These are phyloP conservation scores for Sutorius eximius DNA, from an alignment of 1,284 basidiomycete species.

Conservation along the genomic window DNA sequence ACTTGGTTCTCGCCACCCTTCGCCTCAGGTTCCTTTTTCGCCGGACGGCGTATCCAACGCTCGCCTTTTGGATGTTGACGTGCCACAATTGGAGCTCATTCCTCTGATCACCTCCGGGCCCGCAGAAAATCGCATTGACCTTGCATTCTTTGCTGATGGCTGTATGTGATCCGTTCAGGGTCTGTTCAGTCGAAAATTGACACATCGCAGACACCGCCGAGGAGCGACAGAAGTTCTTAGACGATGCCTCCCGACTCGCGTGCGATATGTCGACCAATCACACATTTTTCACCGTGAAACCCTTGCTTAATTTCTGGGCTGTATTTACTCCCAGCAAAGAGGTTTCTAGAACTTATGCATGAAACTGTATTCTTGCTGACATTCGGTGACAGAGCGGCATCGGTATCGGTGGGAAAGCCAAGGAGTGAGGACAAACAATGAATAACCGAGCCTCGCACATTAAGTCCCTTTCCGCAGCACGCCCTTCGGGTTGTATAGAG, in stretches of 20 bases:
- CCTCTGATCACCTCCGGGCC: slow-evolving; percentile 64
- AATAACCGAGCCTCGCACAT: not conserved
- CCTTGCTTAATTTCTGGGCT: slow-evolving; percentile 81
- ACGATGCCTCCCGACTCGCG: slow-evolving; percentile 67
- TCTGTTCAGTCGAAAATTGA: not conserved
- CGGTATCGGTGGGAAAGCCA: slow-evolving; percentile 66
- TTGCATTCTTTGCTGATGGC: slow-evolving; percentile 82
- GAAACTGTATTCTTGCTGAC: not conserved
- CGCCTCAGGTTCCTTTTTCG: slow-evolving; percentile 15
- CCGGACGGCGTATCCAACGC: not conserved
- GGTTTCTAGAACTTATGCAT: slow-evolving; percentile 37
- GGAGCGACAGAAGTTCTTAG: slow-evolving; percentile 67
- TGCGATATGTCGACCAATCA: slow-evolving; percentile 71
- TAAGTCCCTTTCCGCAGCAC: slow-evolving; percentile 47
- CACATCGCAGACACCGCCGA: slow-evolving; percentile 50
- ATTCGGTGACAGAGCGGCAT: slow-evolving; percentile 62
- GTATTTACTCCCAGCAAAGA: slow-evolving; percentile 75
- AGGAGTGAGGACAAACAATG: slow-evolving; percentile 48
- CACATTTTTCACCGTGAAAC: slow-evolving; percentile 74
- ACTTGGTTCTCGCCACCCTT: not conserved
- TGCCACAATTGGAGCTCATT: slow-evolving; percentile 54
- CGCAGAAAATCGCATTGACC: slow-evolving; percentile 65
- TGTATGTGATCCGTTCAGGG: slow-evolving; percentile 50
- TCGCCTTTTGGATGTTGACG: slow-evolving; percentile 2
- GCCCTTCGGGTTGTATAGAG: slow-evolving; percentile 75